Conservation (phyloP, 2,329 filamentous ascomycete genomes). For the Dryadomyces sulphureus region DNA sequence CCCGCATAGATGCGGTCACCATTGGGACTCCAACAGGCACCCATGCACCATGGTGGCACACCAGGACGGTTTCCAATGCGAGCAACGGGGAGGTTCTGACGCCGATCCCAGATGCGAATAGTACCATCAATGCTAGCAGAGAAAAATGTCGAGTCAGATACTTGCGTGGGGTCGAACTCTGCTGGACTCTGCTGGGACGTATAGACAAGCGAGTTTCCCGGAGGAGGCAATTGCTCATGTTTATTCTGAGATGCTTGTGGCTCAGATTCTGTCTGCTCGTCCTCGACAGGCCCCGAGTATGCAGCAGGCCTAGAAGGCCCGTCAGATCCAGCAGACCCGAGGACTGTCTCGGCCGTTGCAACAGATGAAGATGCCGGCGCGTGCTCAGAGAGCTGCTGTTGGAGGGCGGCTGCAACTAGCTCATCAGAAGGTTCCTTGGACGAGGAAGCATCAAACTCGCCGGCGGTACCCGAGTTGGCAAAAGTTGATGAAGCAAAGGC, state of each 20-base stretch:
- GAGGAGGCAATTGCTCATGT: neutral
- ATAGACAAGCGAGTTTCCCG: constrained; percentile 15
- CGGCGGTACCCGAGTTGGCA: neutral
- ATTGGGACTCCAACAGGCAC: constrained; percentile 88
- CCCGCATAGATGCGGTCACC: constrained; percentile 93
- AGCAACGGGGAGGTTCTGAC: constrained; percentile 62
- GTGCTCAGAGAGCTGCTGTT: neutral
- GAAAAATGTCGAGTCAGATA: constrained; percentile 68
- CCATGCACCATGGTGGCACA: constrained; percentile 94
- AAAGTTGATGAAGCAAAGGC: neutral
- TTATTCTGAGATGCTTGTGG: neutral
- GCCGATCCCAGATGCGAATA: constrained; percentile 84
- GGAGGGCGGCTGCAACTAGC: neutral
- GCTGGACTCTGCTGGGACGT: constrained; percentile 21
- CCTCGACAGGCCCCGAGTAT: neutral
- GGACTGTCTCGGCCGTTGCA: neutral
- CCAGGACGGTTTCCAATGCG: constrained; percentile 59
- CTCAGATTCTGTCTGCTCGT: neutral
- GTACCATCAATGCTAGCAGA: constrained; percentile 78
- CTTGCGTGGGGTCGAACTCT: constrained; percentile 38
- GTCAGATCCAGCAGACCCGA: too few relatives aligned
- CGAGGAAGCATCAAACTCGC: neutral
- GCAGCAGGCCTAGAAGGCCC: too few relatives aligned
- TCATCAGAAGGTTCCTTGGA: neutral
- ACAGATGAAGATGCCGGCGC: neutral